Base-by-base conservation (phyloP, 2,329 filamentous ascomycete species). In the Aspergillus bombycis region DNA sequence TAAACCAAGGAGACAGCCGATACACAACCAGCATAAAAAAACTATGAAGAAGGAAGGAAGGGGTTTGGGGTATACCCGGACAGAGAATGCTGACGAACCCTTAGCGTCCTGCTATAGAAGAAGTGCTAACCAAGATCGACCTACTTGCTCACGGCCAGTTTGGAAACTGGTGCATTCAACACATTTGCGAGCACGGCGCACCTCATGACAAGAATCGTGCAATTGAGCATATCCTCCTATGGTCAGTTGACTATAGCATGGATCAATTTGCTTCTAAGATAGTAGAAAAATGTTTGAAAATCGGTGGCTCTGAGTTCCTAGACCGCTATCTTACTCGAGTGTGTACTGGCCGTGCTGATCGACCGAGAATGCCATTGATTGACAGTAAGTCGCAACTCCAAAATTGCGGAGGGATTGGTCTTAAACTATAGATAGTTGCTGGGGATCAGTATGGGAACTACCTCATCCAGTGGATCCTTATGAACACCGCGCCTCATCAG, bases 401-500 rank as follows among this genome's bases (percentile, higher is more conserved):
- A 34, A 4, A 62, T 46, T 55, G 38, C 2, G 10, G 19, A 57
- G 12, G 43, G 8, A n/a, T 23, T 30, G 11, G 56, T 59, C 45
- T 64, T 71, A 55, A 71, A 23, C 12, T 14, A 14, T 45, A 36
- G 28, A 52, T 63, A 86, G 85, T 98, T 81, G 92, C 95, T 67
- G 96, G 95, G 74, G 96, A 99, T 77, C 96, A 99, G 78, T 99
- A 98, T 75, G 95, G 95, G 71, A 99, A 99, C 81, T 99, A 99
- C 75, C 86, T 99, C 67, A 92, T 99, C 67, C 95, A 99, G 79
- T 97, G 96, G 87, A 95, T 99, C 74, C 84, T 99, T 74, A 94
- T 93, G 71, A 92, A 97, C 76, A 91, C 93, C 65, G 88, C 89
- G 62, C 84, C 91, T 60, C 93, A 96, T 77, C 95, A 98, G 77